Evolutionary conservation across 768 basidiomycete species (phyloP).

Genomic region (Thelephora ganbajun): DNA sequence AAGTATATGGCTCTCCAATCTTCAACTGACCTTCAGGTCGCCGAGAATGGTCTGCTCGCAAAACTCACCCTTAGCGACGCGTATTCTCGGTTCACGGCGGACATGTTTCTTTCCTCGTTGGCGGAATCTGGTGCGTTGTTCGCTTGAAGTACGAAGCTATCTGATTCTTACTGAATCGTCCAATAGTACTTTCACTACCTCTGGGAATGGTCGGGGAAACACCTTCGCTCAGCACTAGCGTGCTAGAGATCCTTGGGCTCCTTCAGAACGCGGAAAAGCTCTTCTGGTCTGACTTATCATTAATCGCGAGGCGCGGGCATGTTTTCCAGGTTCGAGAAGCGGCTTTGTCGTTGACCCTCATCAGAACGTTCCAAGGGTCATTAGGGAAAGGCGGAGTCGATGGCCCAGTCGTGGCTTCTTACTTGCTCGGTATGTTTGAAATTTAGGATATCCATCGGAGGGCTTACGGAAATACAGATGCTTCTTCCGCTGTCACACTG

Average conservation of each 20-base stretch:
- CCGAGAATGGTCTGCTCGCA: constrained; percentile 63
- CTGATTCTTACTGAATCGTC: constrained; percentile 4
- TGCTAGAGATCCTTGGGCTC: constrained; percentile 41
- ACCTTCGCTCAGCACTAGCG: constrained; percentile 26
- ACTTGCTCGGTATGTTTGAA: constrained; percentile 40
- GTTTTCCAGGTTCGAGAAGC: constrained; percentile 66
- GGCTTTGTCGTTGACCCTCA: constrained; percentile 51
- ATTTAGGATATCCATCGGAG: background rate
- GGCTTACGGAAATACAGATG: constrained; percentile 31
- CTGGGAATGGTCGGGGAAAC: constrained; percentile 42
- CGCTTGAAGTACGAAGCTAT: background rate
- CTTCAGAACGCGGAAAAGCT: constrained; percentile 57
- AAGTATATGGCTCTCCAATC: background rate
- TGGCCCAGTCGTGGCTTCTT: constrained; percentile 41
- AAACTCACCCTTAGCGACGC: constrained; percentile 68
- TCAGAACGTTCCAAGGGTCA: constrained; percentile 68
- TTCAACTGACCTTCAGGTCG: constrained; percentile 32
- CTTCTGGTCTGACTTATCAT: constrained; percentile 50
- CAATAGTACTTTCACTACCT: constrained; percentile 79
- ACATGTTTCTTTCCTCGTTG: constrained; percentile 84
- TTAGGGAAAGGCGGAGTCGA: constrained; percentile 45
- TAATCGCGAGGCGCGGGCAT: constrained; percentile 42
- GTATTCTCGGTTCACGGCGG: constrained; percentile 63
- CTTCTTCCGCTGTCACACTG: constrained; percentile 62
- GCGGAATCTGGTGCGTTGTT: constrained; percentile 69